Evolutionary conservation across 2,329 filamentous ascomycete species (phyloP).

Genomic region (Microascus cirrosus): DNA sequence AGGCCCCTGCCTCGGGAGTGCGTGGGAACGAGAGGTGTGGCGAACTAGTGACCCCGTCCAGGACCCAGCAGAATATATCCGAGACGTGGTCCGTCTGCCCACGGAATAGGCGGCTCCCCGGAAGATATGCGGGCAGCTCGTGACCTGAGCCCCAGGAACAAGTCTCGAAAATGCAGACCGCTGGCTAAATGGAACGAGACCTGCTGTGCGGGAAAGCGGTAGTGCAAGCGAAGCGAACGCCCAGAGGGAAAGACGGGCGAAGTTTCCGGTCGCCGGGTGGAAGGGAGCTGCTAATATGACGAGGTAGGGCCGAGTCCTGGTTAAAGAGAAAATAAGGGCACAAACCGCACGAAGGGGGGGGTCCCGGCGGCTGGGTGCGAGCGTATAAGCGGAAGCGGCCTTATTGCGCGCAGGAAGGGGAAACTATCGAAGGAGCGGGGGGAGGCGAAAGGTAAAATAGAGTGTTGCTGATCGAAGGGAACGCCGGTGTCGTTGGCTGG

Average conservation of each 20-base stretch:
- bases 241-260: background rate
- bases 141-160: background rate
- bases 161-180: no score
- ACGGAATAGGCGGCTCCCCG: background rate
- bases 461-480: no score
- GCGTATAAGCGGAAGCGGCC: constrained; percentile 3
- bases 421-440: background rate
- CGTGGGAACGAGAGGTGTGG: no score
- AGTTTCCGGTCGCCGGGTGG: background rate
- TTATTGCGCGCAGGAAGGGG: background rate
- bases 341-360: no score
- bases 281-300: background rate
- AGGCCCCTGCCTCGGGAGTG: no score
- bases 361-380: background rate
- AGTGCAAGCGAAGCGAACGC: background rate
- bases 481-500: no score
- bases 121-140: background rate
- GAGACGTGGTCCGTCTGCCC: background rate
- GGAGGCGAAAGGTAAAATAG: background rate
- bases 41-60: background rate
- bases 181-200: no score
- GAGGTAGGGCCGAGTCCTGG: background rate
- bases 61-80: constrained; percentile 3
- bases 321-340: background rate
- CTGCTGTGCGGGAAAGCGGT: background rate